Base-by-base conservation (phyloP, 495 filamentous ascomycete species). In the Xylaria acuta region DNA sequence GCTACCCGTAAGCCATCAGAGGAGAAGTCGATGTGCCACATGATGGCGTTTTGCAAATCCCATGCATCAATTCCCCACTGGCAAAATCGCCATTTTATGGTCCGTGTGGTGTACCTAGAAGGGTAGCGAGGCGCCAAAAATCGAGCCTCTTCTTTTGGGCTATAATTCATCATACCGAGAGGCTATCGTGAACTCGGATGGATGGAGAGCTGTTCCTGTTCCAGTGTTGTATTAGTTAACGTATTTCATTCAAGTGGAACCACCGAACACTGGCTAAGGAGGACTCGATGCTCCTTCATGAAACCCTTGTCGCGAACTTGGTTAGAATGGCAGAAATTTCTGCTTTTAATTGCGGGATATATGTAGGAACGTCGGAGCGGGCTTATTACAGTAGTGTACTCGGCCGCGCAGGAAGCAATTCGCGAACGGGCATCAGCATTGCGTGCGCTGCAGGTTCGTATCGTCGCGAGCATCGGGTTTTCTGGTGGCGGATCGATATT, bases 1-100 rank as follows among this genome's bases (percentile, higher is more conserved):
- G 38, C 40, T 22, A 43, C 66, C 36, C 49, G 22, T 59, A 41
- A 25, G 34, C 43, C 51, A 12, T 40, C 34, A 5, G 9, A 69
- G 16, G 9, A 62, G 20, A 69, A 34, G 18, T 62, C 67, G 67
- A 69, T 60, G 27, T 47, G 54, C 49, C 47, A 36, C 41, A 45
- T 36, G 49, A 69, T 69, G 67, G 67, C 47, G 53, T 69, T 69
- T 62, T 62, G 67, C 54, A 54, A 69, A 69, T 69, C 53, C 67
- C 67, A 69, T 69, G 41, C 67, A 38, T 69, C 22, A 59, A 32
- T 47, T 16, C 56, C 67, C 53, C 22, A 25, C 20, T 25, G 25
- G 25, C 9, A 18, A 14, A 36, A 62, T 41, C 51, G 7, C 1
- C 11, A 56, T 68, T 51, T 30, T 56, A 27, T 27, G 34, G 66